Base-by-base conservation (phyloP, 2,329 filamentous ascomycete genomes). In the Epichloe uncinata region DNA sequence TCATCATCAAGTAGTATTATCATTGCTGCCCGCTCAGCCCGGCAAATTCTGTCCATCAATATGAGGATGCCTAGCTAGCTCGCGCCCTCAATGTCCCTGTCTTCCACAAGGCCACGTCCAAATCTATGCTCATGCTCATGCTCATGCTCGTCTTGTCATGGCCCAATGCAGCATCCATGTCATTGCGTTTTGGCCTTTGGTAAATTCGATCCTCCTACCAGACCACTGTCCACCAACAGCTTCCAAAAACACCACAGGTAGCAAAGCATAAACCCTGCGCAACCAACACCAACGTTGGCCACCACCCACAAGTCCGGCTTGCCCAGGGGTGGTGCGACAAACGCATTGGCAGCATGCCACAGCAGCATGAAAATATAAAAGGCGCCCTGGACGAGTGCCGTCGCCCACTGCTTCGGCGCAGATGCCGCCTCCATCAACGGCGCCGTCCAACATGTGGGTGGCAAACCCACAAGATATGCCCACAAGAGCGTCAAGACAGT, bases 221-320 rank as follows among this genome's bases (percentile, higher is more conserved):
- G 58, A 42, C 77, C 76, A 60, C 81, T 84, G 58, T 84, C 79
- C 16, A 70, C 62, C 2, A 79, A 59, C 48, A 87, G 63, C 50
- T 79, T 84, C 76, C 81, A 84, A 54, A 93, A 66, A 65, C 90
- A 96, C 93, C 93, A 98, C 7, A 93, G 61, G 64, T 96, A 97
- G 66, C 89, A 94, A 35, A 95, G 69, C 0, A 78, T 78, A 63
- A 97, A 98, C 0, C 88, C 93, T 4, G 79, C 82, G 20, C 87
- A 87, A 7, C 93, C 93, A 20, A 97, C 68, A 16, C 88, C 81
- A 8, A 93, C 89, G 60, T 98, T 98, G 12, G 82, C 77, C 3
- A 98, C 90, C 3, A 94, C 83, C 91, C 91, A 98, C 1, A 98
- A 70, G 69, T 98, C 93, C 0, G 93, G 93, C 67, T 95, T 96